A percentile compares a stretch with the other conserved stretches of the same genome.
Evolutionary conservation across 1,139 yeast genomes (phyloP).

Genomic region (Taphrina populina): DNA sequence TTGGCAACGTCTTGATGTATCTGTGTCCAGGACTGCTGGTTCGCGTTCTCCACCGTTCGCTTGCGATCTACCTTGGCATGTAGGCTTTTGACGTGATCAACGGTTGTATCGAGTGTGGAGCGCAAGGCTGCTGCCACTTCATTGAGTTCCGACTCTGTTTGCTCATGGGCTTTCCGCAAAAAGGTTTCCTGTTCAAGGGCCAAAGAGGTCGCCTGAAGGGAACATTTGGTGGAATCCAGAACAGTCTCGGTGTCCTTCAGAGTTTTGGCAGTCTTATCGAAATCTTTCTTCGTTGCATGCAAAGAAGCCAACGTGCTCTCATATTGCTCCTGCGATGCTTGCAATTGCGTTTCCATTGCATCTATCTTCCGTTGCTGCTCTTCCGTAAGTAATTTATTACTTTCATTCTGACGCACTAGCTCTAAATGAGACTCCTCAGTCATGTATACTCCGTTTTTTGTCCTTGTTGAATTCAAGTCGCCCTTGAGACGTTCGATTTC

Average conservation of each 20-base stretch:
- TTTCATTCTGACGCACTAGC: conserved; percentile 53
- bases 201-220: conserved; percentile 34
- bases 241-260: conserved; percentile 39
- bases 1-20: conserved; percentile 36
- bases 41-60: conserved; percentile 37
- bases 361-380: conserved; percentile 53
- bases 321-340: conserved; percentile 43
- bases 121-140: conserved; percentile 43
- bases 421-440: conserved; percentile 55
- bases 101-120: conserved; percentile 42
- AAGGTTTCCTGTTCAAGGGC: conserved; percentile 41
- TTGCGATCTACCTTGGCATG: conserved; percentile 41
- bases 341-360: conserved; percentile 51
- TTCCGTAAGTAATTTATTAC: conserved; percentile 50
- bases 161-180: conserved; percentile 44
- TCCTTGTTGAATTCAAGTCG: conserved; percentile 60
- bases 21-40: conserved; percentile 37
- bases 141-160: conserved; percentile 43
- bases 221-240: conserved; percentile 39
- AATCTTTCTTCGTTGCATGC: conserved; percentile 41
- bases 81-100: conserved; percentile 41
- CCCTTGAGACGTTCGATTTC: conserved; percentile 61
- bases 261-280: conserved; percentile 40
- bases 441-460: conserved; percentile 65
- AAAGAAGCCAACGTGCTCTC: conserved; percentile 42